Evolutionary conservation across 2,329 filamentous ascomycete genomes (phyloP), one percentile per base, ranked within the genome.

Genomic region (Colletotrichum theobromicola): DNA sequence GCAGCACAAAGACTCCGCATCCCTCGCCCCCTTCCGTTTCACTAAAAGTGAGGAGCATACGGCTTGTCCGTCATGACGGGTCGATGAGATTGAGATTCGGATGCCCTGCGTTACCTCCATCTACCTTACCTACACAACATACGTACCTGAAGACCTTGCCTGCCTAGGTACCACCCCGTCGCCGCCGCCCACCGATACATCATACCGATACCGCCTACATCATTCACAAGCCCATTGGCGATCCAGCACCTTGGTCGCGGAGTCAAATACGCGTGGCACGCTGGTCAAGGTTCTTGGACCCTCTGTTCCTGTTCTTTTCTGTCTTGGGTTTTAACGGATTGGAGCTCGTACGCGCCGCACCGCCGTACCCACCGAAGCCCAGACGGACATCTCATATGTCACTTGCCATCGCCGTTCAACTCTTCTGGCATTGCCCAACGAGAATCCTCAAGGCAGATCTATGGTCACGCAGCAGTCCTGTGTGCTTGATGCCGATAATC

Each of bases 1-100:
- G 62, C 62, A 67, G 72, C 72, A 72, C 68, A 67, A 72, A 58
- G 62, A 63, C 72, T 74, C 72, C 68, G 68, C 72, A 72, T 26
- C 67, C 34, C 71, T 60, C 50, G 67, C 71, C 35, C 67, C 62
- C 61, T 74, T 72, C 46, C 12, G 72, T 74, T 67, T 74, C 72
- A 74, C 68, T 57, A 58, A 72, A 34, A 63, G 26, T 67, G 62
- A 67, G 55, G 42, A 42, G 28, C n/a, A n/a, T 26, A 37, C 57
- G 61, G 67, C 55, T 53, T 55, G 34, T 46, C 62, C 68, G 62
- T 58, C 57, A 46, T 26, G 32, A 62, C 55, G 72, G 61, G 55
- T 66, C 67, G 34, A 65, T 53, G 63, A 21, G 16, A 46, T 46
- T 46, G 42, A 46, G 42, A 46, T 46, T 46, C n/a, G 42, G 42